Evolutionary conservation across 2,329 filamentous ascomycete genomes (phyloP).

Genomic region (Aspergillus brasiliensis): DNA sequence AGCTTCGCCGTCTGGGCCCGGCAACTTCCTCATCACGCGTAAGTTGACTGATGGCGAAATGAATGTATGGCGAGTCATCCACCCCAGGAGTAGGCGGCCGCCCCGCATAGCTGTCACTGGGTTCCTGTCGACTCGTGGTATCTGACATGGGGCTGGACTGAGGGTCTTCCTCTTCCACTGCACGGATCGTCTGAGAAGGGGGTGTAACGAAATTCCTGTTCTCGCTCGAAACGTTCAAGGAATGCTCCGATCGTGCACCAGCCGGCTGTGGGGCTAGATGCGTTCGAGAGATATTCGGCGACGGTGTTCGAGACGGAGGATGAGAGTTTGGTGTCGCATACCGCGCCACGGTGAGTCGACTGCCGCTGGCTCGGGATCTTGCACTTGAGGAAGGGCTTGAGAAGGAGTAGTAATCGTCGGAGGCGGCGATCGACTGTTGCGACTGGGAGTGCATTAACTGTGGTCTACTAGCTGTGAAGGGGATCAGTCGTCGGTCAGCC

Average conservation of each 20-base stretch:
- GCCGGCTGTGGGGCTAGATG: slow-evolving; percentile 26
- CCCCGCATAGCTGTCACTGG: slow-evolving; percentile 32
- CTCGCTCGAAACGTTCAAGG: slow-evolving; percentile 5
- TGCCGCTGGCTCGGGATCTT: slow-evolving; percentile 32
- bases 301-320: slow-evolving; percentile 32
- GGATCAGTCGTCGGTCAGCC: slow-evolving; percentile 6
- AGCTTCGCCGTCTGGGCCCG: slow-evolving; percentile 55
- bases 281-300: slow-evolving; percentile 31
- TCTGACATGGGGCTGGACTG: slow-evolving; percentile 28
- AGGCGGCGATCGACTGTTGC: slow-evolving; percentile 51
- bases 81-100: slow-evolving; percentile 69
- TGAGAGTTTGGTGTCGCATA: slow-evolving; percentile 50
- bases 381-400: slow-evolving; percentile 45
- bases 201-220: slow-evolving; percentile 20
- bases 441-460: slow-evolving; percentile 47
- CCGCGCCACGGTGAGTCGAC: slow-evolving; percentile 41
- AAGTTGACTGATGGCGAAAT: slow-evolving; percentile 85
- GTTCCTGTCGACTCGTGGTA: slow-evolving; percentile 27
- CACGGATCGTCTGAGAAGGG: slow-evolving; percentile 31
- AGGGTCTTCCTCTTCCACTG: slow-evolving; percentile 26
- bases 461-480: slow-evolving; percentile 44
- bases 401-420: slow-evolving; percentile 54
- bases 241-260: slow-evolving; percentile 16
- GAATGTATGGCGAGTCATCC: slow-evolving; percentile 85
- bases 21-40: slow-evolving; percentile 70